phyloP scores from a whole-genome alignment of 2,329 filamentous ascomycete species.

The Myriosclerotinia duriaeana region DNA sequence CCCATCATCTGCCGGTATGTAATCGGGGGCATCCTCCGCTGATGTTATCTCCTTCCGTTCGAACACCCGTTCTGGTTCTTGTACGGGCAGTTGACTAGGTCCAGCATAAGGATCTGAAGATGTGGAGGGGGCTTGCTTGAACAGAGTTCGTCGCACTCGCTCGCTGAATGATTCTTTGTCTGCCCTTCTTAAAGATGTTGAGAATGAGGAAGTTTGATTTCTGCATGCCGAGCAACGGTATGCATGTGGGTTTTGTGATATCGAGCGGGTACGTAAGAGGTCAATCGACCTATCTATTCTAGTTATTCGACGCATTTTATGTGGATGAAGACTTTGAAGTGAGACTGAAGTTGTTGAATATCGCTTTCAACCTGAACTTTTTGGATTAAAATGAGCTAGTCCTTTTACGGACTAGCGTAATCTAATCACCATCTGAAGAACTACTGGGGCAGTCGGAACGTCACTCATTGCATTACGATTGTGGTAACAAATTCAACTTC shows the following conservation, averaged over 20 bases:
- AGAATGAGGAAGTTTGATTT: conserved; percentile 36
- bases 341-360: conserved; percentile 8
- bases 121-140: conserved; percentile 52
- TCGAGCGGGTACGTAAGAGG: conserved; percentile 28
- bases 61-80: conserved; percentile 25
- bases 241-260: conserved; percentile 23
- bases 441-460: conserved; percentile 8
- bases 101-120: conserved; percentile 49
- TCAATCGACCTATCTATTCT: conserved; percentile 38
- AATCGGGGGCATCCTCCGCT: conserved; percentile 38
- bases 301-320: conserved; percentile 40
- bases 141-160: conserved; percentile 48
- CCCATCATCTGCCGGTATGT: conserved; percentile 51
- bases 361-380: conserved; percentile 29
- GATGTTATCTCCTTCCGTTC: conserved; percentile 22
- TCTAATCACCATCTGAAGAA: neutral
- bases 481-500: neutral
- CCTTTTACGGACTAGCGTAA: conserved; percentile 26
- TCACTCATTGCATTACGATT: conserved; percentile 4
- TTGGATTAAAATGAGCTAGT: conserved; percentile 19
- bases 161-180: conserved; percentile 44
- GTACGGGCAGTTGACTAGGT: conserved; percentile 35
- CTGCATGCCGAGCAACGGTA: conserved; percentile 37
- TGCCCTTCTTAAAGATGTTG: conserved; percentile 32
- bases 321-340: conserved; percentile 6